These are phyloP conservation scores for Fusarium burgessii DNA, from an alignment of 2,329 filamentous ascomycete genomes.

Conservation along the genomic window DNA sequence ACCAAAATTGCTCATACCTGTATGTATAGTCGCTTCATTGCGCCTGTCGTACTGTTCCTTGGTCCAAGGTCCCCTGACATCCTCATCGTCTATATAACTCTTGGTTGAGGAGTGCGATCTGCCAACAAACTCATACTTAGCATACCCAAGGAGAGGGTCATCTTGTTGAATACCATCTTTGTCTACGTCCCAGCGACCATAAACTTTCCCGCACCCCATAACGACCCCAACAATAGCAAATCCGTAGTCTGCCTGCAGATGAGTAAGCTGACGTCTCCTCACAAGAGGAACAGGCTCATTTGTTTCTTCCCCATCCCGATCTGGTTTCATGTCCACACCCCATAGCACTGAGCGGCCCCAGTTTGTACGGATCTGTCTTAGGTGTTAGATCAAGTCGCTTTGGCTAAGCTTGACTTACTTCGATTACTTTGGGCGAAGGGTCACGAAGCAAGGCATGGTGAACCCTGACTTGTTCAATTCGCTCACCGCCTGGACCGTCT, in stretches of 20 bases:
- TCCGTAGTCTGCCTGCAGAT: background rate
- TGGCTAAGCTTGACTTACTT: rapidly evolving
- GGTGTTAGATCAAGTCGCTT: background rate
- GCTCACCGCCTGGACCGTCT: background rate
- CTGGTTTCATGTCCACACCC: background rate
- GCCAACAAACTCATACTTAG: too few species aligned
- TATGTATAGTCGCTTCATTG: background rate
- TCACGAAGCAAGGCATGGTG: background rate
- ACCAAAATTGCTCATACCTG: background rate
- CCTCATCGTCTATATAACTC: background rate
- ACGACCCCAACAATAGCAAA: background rate
- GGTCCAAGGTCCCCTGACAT: background rate
- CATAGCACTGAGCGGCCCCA: background rate
- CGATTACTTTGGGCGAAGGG: background rate
- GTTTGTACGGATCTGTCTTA: background rate
- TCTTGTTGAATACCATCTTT: too few species aligned
- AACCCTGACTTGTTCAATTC: background rate
- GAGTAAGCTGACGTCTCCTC: background rate
- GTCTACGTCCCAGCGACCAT: background rate
- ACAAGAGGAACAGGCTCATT: too few species aligned
- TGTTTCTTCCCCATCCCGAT: background rate
- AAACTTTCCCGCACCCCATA: background rate
- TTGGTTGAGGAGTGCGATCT: too few species aligned
- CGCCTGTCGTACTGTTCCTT: background rate
- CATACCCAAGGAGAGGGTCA: too few species aligned